Evolutionary conservation across 768 basidiomycete genomes (phyloP).

Genomic region (Hortiboletus flavorubellus): DNA sequence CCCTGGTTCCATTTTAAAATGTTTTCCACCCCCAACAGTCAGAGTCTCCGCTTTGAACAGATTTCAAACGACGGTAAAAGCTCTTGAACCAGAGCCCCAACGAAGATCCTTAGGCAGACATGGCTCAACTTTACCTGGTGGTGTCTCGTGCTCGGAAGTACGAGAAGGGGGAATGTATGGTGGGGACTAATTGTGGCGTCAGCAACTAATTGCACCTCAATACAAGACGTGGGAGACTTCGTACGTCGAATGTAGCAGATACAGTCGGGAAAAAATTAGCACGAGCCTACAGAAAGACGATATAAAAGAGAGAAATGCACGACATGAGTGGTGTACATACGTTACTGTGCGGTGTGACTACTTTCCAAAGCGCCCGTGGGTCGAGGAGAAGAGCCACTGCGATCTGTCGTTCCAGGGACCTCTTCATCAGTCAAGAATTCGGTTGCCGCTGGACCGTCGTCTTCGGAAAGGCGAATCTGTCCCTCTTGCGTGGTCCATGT

Average conservation of each 20-base stretch:
- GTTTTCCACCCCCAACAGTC: neutral
- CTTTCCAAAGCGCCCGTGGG: conserved; percentile 8
- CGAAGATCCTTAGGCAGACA: neutral
- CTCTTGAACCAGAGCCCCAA: neutral
- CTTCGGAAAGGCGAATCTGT: conserved; percentile 61
- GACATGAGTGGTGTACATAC: neutral
- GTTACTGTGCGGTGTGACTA: conserved; percentile 1
- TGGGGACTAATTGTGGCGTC: neutral
- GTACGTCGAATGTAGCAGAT: neutral
- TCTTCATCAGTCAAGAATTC: conserved; percentile 63
- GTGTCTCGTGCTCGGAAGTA: neutral
- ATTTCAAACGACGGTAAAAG: neutral
- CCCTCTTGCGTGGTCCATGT: conserved; percentile 54
- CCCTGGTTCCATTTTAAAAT: neutral
- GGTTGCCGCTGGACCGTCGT: conserved; percentile 68
- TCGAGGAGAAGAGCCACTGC: conserved; percentile 23
- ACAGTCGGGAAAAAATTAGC: neutral
- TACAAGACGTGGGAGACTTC: neutral
- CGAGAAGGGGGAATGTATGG: neutral
- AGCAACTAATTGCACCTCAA: neutral
- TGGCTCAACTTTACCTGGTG: neutral
- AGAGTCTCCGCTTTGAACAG: neutral
- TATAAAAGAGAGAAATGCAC: neutral
- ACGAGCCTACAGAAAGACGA: neutral
- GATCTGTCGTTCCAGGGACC: conserved; percentile 36